phyloP scores from a whole-genome alignment of 2,329 filamentous ascomycete species.

The Ophiostoma fasciatum region DNA sequence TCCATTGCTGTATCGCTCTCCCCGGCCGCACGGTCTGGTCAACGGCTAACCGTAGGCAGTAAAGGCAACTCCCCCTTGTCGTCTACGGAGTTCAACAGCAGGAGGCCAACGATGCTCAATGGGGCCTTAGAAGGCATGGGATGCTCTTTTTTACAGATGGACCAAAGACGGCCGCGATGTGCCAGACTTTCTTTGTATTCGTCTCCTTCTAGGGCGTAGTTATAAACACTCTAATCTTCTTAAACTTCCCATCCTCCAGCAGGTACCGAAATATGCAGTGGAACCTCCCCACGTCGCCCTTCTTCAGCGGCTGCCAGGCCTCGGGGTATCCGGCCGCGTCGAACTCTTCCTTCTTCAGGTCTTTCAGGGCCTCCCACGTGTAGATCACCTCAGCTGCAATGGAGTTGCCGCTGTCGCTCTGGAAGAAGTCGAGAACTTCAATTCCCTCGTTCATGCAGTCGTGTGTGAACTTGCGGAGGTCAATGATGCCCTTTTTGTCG shows the following conservation, averaged over 20 bases:
- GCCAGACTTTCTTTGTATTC: too few relatives aligned
- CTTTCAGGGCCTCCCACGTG: constrained; percentile 1
- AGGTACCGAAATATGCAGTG: neutral
- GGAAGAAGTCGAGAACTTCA: neutral
- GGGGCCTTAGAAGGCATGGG: too few relatives aligned
- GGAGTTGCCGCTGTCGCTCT: neutral
- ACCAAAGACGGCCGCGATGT: too few relatives aligned
- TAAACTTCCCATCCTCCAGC: neutral
- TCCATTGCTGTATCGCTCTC: too few relatives aligned
- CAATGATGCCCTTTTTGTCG: neutral
- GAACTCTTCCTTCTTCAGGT: constrained; percentile 1
- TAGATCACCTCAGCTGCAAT: constrained; percentile 1
- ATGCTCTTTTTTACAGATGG: too few relatives aligned
- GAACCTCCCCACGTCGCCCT: neutral
- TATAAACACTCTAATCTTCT: neutral
- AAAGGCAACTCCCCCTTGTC: too few relatives aligned
- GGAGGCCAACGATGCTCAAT: too few relatives aligned
- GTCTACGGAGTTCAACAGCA: too few relatives aligned
- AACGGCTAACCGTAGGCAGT: too few relatives aligned
- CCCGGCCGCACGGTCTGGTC: too few relatives aligned
- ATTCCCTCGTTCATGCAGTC: neutral
- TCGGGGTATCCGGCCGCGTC: neutral
- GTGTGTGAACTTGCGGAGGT: neutral
- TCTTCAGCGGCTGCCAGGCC: constrained; percentile 1
- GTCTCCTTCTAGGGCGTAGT: neutral